Percentiles rank a stretch among this genome's conserved stretches.
These are phyloP conservation scores for Chlamydomonas sp. DNA, from an alignment of 139 green algal genomes.

Conservation along the genomic window DNA sequence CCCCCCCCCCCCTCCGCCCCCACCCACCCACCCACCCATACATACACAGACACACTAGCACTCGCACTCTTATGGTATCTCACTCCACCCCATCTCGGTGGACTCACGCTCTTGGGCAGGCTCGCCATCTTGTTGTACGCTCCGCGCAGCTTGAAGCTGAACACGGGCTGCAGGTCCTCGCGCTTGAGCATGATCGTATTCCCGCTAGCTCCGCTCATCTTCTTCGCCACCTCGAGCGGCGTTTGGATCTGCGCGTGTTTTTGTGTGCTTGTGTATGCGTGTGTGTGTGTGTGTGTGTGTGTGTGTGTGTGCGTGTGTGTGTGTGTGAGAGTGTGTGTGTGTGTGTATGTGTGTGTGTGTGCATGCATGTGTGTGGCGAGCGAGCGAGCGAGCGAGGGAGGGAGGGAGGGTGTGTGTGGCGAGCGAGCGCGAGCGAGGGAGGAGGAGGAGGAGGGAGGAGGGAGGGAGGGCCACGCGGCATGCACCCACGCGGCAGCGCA, in stretches of 20 bases:
- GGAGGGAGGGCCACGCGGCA: too few species aligned
- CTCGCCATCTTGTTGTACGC: slow-evolving; percentile 31
- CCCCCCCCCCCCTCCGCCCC: not conserved
- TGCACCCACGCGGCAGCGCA: too few species aligned
- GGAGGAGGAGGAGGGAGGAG: too few species aligned
- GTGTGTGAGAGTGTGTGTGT: too few species aligned
- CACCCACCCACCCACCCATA: not conserved
- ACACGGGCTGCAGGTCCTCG: slow-evolving; percentile 93
- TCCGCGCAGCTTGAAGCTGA: slow-evolving; percentile 89
- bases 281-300: not conserved
- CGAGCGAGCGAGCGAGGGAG: too few species aligned
- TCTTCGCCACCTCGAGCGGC: slow-evolving; percentile 68
- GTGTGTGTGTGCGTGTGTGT: slow-evolving; percentile 4
- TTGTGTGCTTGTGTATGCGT: not conserved
- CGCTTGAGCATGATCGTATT: slow-evolving; percentile 84
- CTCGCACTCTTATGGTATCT: too few species aligned
- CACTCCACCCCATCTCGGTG: too few species aligned
- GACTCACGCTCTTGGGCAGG: slow-evolving; percentile 2
- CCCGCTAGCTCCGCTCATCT: slow-evolving; percentile 63
- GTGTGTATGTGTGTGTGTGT: too few species aligned
- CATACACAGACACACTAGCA: too few species aligned
- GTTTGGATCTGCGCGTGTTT: slow-evolving; percentile 59
- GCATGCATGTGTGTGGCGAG: too few species aligned
- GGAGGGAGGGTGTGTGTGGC: too few species aligned
- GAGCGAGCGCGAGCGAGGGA: too few species aligned